These are phyloP conservation scores for Leccinum boreale DNA, from an alignment of 768 basidiomycete species.

Conservation along the genomic window DNA sequence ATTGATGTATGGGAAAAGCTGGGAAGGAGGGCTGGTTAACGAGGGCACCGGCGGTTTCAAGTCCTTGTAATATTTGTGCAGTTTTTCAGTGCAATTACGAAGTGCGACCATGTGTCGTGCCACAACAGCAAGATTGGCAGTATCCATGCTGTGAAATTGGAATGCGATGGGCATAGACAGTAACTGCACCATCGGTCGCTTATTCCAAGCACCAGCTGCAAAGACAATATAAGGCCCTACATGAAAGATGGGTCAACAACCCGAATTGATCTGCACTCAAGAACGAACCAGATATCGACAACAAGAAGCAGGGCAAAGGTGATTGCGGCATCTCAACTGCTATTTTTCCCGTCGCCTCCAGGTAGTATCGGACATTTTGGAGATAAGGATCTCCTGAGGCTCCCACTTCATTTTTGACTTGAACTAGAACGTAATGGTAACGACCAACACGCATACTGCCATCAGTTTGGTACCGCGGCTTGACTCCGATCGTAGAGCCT, in stretches of 20 bases:
- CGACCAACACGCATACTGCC: no score
- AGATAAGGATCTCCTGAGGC: constrained; percentile 22
- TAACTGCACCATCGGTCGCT: constrained; percentile 12
- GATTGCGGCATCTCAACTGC: background rate
- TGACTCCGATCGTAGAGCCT: no score
- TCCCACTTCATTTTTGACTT: constrained; percentile 24
- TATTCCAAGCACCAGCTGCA: constrained; percentile 26
- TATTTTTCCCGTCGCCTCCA: constrained; percentile 12
- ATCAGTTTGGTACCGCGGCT: no score
- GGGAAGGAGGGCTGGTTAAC: background rate
- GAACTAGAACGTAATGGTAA: constrained; percentile 3
- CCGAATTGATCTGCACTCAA: background rate
- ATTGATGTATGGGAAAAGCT: constrained; percentile 4
- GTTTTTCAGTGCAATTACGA: background rate
- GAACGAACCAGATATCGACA: background rate
- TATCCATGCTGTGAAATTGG: constrained; percentile 12
- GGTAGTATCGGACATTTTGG: constrained; percentile 21
- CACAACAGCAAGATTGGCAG: no score
- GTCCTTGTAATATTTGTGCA: constrained; percentile 23
- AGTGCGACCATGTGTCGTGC: no score
- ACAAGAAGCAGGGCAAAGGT: no score
- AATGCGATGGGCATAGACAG: constrained; percentile 6
- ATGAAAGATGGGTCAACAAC: background rate
- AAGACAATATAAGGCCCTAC: constrained; percentile 28
- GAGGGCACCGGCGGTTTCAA: background rate